Conservation (phyloP, 2,329 filamentous ascomycete genomes). For the Sporothrix luriei region DNA sequence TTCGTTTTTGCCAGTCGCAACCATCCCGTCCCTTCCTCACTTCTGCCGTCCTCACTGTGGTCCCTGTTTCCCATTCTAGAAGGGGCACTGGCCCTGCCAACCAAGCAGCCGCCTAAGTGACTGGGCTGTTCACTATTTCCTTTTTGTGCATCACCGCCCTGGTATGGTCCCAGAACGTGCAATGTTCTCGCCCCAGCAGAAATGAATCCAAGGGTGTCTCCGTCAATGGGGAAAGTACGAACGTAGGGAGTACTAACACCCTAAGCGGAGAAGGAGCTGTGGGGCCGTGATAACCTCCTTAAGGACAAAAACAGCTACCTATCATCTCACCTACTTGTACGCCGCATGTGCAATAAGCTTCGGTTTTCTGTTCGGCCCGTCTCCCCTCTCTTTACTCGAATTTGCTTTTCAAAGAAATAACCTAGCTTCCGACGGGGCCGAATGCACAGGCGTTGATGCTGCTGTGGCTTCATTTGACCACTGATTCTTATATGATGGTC, state of each 20-base stretch:
- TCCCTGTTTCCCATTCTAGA: neutral
- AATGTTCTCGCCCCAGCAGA: neutral
- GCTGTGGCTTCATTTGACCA: too few species aligned
- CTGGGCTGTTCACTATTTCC: neutral
- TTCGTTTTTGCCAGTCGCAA: neutral
- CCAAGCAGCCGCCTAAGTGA: neutral
- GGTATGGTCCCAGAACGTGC: neutral
- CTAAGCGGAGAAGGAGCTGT: constrained; percentile 17
- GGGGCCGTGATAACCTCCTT: neutral
- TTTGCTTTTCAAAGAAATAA: neutral
- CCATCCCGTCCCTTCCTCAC: neutral
- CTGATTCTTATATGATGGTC: too few species aligned
- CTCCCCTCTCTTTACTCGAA: neutral
- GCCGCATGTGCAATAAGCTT: neutral
- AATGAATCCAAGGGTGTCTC: neutral
- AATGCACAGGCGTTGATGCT: constrained; percentile 10
- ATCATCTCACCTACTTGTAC: too few species aligned
- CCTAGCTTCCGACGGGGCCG: constrained; percentile 19
- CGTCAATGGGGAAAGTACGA: neutral
- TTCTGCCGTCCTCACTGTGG: neutral
- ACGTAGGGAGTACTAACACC: neutral
- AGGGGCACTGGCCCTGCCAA: too few species aligned
- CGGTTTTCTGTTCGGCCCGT: constrained; percentile 2
- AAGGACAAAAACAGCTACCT: neutral
- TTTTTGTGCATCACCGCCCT: neutral